These are phyloP conservation scores for Fagopyrum tataricum DNA, from an alignment of 148 eudicot species.

Conservation along the genomic window DNA sequence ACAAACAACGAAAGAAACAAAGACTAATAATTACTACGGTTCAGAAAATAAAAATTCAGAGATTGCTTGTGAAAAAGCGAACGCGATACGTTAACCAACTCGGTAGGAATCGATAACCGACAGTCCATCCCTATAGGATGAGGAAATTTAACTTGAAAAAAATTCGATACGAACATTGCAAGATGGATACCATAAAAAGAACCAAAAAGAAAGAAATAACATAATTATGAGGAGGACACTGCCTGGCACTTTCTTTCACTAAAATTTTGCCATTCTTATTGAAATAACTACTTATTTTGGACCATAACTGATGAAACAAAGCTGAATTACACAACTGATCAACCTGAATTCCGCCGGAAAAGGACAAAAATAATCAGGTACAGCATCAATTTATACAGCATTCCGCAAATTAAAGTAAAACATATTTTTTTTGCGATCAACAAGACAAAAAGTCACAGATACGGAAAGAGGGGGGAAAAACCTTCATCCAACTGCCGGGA, in stretches of 20 bases:
- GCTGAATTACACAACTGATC: neutral
- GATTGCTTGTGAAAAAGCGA: neutral
- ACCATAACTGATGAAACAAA: neutral
- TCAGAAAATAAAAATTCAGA: neutral
- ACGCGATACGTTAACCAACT: neutral
- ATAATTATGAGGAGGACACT: neutral
- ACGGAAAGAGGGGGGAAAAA: slow-evolving; percentile 14
- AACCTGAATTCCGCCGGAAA: neutral
- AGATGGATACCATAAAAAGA: neutral
- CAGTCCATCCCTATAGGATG: neutral
- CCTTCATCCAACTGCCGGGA: slow-evolving; percentile 42
- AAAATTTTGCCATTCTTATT: neutral
- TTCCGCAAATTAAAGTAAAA: neutral
- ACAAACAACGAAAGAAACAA: neutral
- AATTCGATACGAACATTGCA: neutral
- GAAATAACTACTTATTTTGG: neutral
- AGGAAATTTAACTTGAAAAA: neutral
- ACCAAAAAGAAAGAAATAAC: neutral
- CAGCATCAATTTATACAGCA: neutral
- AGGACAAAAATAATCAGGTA: neutral
- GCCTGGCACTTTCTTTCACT: neutral
- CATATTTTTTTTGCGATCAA: neutral
- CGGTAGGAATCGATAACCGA: neutral
- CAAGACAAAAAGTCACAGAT: neutral
- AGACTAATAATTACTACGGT: neutral